Evolutionary conservation across 768 basidiomycete species (phyloP).

Genomic region (Leccinum imitatum): DNA sequence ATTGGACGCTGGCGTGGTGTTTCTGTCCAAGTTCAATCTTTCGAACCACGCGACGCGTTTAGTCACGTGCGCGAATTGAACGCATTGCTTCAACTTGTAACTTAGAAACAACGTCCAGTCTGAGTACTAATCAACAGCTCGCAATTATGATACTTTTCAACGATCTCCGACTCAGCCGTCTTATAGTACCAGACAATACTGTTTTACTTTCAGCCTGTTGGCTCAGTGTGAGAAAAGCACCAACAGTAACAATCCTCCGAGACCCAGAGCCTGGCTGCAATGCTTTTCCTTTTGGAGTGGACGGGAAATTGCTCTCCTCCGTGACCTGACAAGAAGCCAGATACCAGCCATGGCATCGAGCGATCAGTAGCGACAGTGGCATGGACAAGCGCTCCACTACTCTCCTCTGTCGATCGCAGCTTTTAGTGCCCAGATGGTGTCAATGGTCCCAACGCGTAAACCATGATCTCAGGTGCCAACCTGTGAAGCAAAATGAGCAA

Average conservation of each 20-base stretch:
- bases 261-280: constrained; percentile 36
- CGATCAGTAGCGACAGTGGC: not conserved
- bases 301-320: constrained; percentile 33
- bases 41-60: constrained; percentile 32
- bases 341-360: constrained; percentile 33
- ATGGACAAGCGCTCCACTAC: constrained; percentile 14
- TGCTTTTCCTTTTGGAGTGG: constrained; percentile 29
- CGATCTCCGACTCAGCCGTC: constrained; percentile 23
- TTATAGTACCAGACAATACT: constrained; percentile 14
- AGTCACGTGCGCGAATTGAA: constrained; percentile 23
- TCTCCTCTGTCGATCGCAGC: constrained; percentile 31
- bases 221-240: not conserved
- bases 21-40: constrained; percentile 7
- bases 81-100: not conserved
- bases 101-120: too few species aligned
- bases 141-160: constrained; percentile 11
- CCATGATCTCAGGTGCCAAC: too few species aligned
- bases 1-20: constrained; percentile 15
- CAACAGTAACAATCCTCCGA: not conserved
- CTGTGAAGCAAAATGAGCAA: too few species aligned
- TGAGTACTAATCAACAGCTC: not conserved
- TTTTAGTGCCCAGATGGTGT: too few species aligned
- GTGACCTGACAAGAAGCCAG: constrained; percentile 21
- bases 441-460: too few species aligned
- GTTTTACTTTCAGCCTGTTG: constrained; percentile 24